These are phyloP conservation scores for Vaccinium vitisidaea DNA, from an alignment of 148 eudicot genomes.

Conservation along the genomic window DNA sequence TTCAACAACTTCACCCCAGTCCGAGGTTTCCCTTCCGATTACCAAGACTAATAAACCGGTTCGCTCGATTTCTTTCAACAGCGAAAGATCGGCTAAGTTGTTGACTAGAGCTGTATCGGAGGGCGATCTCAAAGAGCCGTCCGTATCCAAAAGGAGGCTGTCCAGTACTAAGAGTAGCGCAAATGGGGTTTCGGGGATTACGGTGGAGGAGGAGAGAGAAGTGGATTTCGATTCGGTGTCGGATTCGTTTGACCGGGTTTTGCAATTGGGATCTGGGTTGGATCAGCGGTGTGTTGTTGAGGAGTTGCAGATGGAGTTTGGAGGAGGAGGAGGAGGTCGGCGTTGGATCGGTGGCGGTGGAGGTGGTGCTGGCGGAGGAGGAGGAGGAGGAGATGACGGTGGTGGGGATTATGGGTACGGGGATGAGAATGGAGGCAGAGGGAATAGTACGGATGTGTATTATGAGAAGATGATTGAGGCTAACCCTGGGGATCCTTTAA, in stretches of 20 bases:
- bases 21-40: background rate
- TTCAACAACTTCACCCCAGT: conserved; percentile 10
- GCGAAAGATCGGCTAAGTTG: background rate
- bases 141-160: conserved; percentile 14
- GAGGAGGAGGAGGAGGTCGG: conserved; percentile 20
- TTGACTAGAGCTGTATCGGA: conserved; percentile 42
- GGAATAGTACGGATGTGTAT: conserved; percentile 35
- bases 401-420: conserved; percentile 24
- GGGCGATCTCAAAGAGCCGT: conserved; percentile 31
- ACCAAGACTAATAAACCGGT: conserved; percentile 8
- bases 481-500: conserved; percentile 57
- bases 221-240: background rate
- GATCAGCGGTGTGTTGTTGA: conserved; percentile 8
- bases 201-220: conserved; percentile 17
- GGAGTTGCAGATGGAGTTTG: conserved; percentile 14
- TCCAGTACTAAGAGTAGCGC: conserved; percentile 6
- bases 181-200: conserved; percentile 4
- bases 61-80: background rate
- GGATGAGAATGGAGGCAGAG: conserved; percentile 18
- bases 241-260: conserved; percentile 5
- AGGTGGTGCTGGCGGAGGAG: conserved; percentile 13
- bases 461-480: conserved; percentile 58
- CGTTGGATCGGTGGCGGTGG: conserved; percentile 20
- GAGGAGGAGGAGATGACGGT: conserved; percentile 20
- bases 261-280: conserved; percentile 8